Conservation (phyloP, 1,284 basidiomycete species). For the Stereum hirsutum region DNA sequence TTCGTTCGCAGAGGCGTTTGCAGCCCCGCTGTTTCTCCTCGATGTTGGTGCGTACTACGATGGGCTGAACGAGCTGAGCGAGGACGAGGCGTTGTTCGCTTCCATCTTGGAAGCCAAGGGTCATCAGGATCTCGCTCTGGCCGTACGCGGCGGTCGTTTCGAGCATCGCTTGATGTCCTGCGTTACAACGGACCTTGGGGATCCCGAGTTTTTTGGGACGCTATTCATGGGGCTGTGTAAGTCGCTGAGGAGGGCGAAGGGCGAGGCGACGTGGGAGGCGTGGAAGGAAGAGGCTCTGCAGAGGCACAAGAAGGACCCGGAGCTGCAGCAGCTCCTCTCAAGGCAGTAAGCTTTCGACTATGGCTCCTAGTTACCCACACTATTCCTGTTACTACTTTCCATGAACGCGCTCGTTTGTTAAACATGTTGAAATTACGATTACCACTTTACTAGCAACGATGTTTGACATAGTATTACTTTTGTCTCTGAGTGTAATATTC, state of each 20-base stretch:
- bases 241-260: not conserved
- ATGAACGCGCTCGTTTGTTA: too few species aligned
- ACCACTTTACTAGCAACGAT: too few species aligned
- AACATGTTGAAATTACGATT: too few species aligned
- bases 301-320: not conserved
- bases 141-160: not conserved
- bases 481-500: too few species aligned
- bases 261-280: not conserved
- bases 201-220: not conserved
- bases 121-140: not conserved
- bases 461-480: too few species aligned
- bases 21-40: not conserved
- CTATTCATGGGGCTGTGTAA: not conserved
- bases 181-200: not conserved
- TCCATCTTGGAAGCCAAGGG: not conserved
- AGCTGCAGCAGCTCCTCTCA: too few species aligned
- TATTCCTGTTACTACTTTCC: too few species aligned
- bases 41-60: not conserved
- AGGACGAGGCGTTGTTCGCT: not conserved
- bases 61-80: not conserved
- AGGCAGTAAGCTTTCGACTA: too few species aligned
- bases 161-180: not conserved
- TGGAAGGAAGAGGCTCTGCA: not conserved
- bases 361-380: too few species aligned
- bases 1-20: not conserved